phyloP scores from a whole-genome alignment of 305 asterid species.

The Petunia hybrid region DNA sequence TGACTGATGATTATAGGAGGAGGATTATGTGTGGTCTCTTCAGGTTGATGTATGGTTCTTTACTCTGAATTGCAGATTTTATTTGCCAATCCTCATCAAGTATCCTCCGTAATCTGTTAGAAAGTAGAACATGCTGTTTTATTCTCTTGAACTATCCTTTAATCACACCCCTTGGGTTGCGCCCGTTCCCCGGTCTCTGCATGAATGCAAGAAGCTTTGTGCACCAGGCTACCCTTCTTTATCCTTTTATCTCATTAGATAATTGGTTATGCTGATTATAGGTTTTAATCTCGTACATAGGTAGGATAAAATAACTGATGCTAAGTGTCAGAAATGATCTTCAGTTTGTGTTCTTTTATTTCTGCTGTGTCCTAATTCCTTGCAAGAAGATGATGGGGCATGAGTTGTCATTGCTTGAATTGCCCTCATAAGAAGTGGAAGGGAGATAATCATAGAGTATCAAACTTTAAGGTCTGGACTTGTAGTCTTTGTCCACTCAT shows the following conservation, averaged over 20 bases:
- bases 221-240: too few species aligned
- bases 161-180: too few species aligned
- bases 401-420: neutral
- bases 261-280: neutral
- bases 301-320: neutral
- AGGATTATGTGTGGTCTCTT: neutral
- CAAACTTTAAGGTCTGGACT: neutral
- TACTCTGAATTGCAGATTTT: neutral
- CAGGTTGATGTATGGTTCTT: conserved; percentile 12
- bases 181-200: too few species aligned
- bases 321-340: neutral
- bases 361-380: neutral
- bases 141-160: too few species aligned
- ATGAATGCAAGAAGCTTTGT: too few species aligned
- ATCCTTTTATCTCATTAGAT: neutral
- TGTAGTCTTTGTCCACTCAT: neutral
- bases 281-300: neutral
- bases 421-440: neutral
- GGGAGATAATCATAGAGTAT: neutral
- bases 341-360: neutral
- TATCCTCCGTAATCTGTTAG: neutral
- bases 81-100: neutral
- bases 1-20: neutral
- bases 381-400: conserved; percentile 8
- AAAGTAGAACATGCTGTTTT: neutral